Evolutionary conservation across 805 yeast species (phyloP).

Genomic region (Candida verbasci): DNA sequence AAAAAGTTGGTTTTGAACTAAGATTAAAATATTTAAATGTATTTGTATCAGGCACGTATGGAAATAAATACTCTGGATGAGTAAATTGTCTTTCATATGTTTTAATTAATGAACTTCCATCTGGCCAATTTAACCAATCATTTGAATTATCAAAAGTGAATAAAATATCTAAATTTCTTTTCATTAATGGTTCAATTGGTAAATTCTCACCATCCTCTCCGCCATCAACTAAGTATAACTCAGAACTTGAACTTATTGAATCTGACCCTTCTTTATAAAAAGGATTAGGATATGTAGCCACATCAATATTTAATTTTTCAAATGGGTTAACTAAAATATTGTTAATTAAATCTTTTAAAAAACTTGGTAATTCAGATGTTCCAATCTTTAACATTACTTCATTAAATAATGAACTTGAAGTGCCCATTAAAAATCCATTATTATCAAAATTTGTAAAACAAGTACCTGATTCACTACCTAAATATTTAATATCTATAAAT

Average conservation of each 20-base stretch:
- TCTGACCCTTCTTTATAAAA: slow-evolving; percentile 37
- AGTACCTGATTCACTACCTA: slow-evolving; percentile 68
- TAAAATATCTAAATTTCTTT: slow-evolving; percentile 24
- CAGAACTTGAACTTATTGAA: slow-evolving; percentile 15
- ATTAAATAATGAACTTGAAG: slow-evolving; percentile 79
- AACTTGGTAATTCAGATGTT: slow-evolving; percentile 29
- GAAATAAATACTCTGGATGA: slow-evolving; percentile 59
- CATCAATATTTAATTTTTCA: slow-evolving; percentile 25
- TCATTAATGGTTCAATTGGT: slow-evolving; percentile 33
- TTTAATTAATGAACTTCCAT: slow-evolving; percentile 29
- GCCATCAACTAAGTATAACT: slow-evolving; percentile 33
- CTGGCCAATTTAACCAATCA: slow-evolving; percentile 30
- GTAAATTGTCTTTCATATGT: slow-evolving; percentile 34
- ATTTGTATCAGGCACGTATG: slow-evolving; percentile 69
- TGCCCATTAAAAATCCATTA: slow-evolving; percentile 76
- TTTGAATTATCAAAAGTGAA: slow-evolving; percentile 37
- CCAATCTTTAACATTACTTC: slow-evolving; percentile 57
- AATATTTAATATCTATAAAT: slow-evolving; percentile 55
- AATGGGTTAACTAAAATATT: slow-evolving; percentile 3
- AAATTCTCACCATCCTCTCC: slow-evolving; percentile 38
- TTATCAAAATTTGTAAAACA: slow-evolving; percentile 76
- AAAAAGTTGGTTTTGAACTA: slow-evolving; percentile 69
- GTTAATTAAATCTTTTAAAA: slow-evolving; percentile 13
- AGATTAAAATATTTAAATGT: slow-evolving; percentile 59
- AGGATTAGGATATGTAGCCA: slow-evolving; percentile 76